phyloP scores from a whole-genome alignment of 2,329 filamentous ascomycete genomes.

The Aspergillus ochraceus region DNA sequence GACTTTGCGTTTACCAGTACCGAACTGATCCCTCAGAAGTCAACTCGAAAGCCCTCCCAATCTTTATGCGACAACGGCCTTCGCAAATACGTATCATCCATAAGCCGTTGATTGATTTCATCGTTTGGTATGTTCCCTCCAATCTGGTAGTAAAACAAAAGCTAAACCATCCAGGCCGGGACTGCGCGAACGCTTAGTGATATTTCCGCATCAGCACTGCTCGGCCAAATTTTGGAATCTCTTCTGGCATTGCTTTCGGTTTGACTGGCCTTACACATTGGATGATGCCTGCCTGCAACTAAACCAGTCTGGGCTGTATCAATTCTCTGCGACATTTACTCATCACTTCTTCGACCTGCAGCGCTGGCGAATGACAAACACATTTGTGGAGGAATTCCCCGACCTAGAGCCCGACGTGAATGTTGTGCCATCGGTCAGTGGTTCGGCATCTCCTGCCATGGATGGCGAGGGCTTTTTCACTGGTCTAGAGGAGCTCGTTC shows the following conservation, averaged over 20 bases:
- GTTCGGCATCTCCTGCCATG: too few relatives aligned
- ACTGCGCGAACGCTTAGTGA: conserved; percentile 10
- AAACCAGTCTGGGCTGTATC: conserved; percentile 3
- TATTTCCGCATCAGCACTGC: conserved; percentile 12
- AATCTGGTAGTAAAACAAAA: background rate
- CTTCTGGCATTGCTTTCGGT: conserved; percentile 13
- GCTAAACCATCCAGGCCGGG: conserved; percentile 5
- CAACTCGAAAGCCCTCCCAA: conserved; percentile 5
- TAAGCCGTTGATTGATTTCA: conserved; percentile 14
- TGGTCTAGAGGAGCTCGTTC: background rate
- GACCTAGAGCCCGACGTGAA: conserved; percentile 9
- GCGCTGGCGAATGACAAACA: conserved; percentile 10
- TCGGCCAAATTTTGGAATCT: conserved; percentile 14
- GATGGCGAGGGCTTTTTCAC: background rate
- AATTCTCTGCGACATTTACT: conserved; percentile 8
- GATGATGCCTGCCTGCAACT: conserved; percentile 3
- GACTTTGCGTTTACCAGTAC: background rate
- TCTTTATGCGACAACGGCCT: conserved; percentile 11
- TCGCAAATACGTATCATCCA: conserved; percentile 13
- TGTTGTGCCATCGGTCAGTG: too few relatives aligned
- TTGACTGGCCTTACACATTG: conserved; percentile 9
- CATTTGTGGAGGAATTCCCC: conserved; percentile 9
- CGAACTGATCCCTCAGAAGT: conserved; percentile 7
- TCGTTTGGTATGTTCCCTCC: conserved; percentile 10
- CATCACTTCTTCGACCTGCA: conserved; percentile 12